Evolutionary conservation across 768 basidiomycete genomes (phyloP), one percentile per base, ranked within the genome.

Genomic region (Pisolithus albus): DNA sequence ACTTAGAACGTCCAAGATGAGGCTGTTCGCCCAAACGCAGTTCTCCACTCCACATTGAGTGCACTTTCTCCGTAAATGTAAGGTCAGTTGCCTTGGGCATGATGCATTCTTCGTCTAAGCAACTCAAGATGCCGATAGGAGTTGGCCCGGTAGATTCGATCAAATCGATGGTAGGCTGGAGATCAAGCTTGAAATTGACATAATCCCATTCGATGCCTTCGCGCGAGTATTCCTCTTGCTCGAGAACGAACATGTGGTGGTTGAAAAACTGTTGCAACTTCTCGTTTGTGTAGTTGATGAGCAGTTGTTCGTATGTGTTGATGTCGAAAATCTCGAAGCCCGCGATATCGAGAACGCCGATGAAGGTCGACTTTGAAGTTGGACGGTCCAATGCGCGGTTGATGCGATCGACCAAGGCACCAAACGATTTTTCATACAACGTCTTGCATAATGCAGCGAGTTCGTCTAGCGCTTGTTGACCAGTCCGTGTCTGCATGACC

Each of bases 231-330:
- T 99, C 96, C 65, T 99, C 96, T 64, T 99, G 96, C 73, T 99
- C 96, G 32, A 98, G 82, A 37, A 96, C 92, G 69, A 99, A 98
- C 96, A 98, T 98, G 67, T 98, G 96, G 69, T 98, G 92, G 62
- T 98, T 99, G 80, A 93, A 93, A 69, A 91, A 92, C 68, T 97
- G 95, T 66, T 97, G 95, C 8, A 98, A 79, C 64, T 89, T 95
- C 78, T 99, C 96, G 74, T 99, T 99, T 41, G 95, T 98, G 62
- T 90, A 95, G 64, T 99, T 99, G 80, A 99, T 99, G 60, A 95
- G 80, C 24, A 99, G 80, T 67, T 99, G 96, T 62, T 99, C 96
- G 67, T 97, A 99, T 8, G 87, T 87, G 66, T 97, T 97, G 61
- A 86, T 76, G 50, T 89, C 88, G 71, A 91, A 90, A 55, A 99